These are phyloP conservation scores for Potentilla sterilis DNA, from an alignment of 306 rosid genomes.

Conservation along the genomic window DNA sequence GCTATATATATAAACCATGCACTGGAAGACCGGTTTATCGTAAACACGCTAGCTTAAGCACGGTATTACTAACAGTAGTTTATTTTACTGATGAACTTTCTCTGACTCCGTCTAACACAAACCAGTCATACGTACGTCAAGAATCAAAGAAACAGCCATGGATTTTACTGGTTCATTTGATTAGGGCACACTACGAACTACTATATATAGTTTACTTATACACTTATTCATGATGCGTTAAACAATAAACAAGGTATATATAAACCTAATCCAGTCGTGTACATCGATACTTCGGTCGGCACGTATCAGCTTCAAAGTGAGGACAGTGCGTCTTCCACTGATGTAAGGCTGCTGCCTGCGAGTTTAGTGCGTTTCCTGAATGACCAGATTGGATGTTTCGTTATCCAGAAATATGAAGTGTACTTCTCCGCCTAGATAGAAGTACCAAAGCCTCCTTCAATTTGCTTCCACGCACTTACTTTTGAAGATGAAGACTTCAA, in stretches of 20 bases:
- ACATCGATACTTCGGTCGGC: neutral
- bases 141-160: neutral
- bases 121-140: neutral
- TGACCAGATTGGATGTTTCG: conserved; percentile 4
- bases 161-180: neutral
- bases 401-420: conserved; percentile 1
- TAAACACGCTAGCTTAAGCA: too few species aligned
- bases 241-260: neutral
- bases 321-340: neutral
- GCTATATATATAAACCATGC: neutral
- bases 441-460: neutral
- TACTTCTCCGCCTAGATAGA: neutral
- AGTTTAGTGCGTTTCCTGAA: neutral
- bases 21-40: neutral
- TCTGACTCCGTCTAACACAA: neutral
- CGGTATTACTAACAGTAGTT: neutral
- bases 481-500: neutral
- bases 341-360: neutral
- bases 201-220: neutral
- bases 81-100: neutral
- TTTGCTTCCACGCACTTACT: neutral
- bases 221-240: neutral
- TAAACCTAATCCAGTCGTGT: neutral
- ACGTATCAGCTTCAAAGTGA: neutral
- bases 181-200: neutral